A percentile compares a stretch with the other conserved stretches of the same genome.
These are phyloP conservation scores for Pythium vanterpoolii DNA, from an alignment of 352 stramenopile species.

Conservation along the genomic window DNA sequence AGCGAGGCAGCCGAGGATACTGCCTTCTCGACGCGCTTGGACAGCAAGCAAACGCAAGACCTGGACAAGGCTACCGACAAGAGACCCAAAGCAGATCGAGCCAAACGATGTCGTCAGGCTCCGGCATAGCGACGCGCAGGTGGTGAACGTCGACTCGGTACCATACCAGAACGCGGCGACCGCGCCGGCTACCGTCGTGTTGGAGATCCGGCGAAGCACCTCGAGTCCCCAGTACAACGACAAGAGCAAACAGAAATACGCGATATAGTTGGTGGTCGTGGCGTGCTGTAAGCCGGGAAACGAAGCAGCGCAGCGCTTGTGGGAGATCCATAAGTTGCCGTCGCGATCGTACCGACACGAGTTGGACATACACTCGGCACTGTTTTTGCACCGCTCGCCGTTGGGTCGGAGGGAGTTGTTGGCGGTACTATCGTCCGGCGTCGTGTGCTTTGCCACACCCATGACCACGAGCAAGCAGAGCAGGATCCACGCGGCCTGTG, in stretches of 20 bases:
- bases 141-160: conserved; percentile 28
- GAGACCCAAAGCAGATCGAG: conserved; percentile 92
- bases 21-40: conserved; percentile 45
- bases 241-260: conserved; percentile 79
- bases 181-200: conserved; percentile 88
- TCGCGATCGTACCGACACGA: conserved; percentile 25
- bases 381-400: conserved; percentile 22
- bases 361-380: conserved; percentile 35
- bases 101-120: conserved; percentile 77
- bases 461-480: conserved; percentile 85
- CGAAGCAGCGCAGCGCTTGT: conserved; percentile 12
- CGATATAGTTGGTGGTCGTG: conserved; percentile 27
- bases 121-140: background rate
- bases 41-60: conserved; percentile 71
- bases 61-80: conserved; percentile 91
- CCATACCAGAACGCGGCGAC: conserved; percentile 95
- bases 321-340: background rate
- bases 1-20: conserved; percentile 60
- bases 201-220: conserved; percentile 89
- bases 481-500: conserved; percentile 87
- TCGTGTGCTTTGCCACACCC: conserved; percentile 77
- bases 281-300: conserved; percentile 29
- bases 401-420: background rate
- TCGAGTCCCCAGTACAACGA: conserved; percentile 93
- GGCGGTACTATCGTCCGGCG: conserved; percentile 16